Percentiles rank a stretch among this genome's conserved stretches.
phyloP scores from a whole-genome alignment of 306 rosid species.

The Rosa lucieae region DNA sequence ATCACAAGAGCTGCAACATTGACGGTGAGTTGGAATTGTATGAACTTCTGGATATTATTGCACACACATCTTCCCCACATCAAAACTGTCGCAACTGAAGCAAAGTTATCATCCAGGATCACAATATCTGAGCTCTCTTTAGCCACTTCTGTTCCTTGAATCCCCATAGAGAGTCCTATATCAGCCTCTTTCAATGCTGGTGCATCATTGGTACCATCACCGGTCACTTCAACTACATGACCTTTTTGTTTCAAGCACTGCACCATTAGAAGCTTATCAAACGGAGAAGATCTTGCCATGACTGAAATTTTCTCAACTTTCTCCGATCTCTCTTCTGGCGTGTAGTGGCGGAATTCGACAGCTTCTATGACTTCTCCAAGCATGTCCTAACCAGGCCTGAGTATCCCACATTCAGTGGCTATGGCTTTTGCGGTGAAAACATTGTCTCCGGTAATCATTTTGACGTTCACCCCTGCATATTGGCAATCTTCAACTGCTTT shows the following conservation, averaged over 20 bases:
- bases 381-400: slow-evolving; percentile 11
- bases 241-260: slow-evolving; percentile 38
- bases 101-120: slow-evolving; percentile 38
- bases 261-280: slow-evolving; percentile 33
- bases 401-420: slow-evolving; percentile 40
- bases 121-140: slow-evolving; percentile 30
- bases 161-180: slow-evolving; percentile 41
- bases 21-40: slow-evolving; percentile 48
- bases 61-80: slow-evolving; percentile 44
- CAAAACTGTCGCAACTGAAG: slow-evolving; percentile 28
- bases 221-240: slow-evolving; percentile 38
- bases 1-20: slow-evolving; percentile 32
- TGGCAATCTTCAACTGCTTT: slow-evolving; percentile 34
- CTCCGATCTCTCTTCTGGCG: slow-evolving; percentile 30
- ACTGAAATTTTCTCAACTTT: slow-evolving; percentile 34
- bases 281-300: slow-evolving; percentile 39
- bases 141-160: slow-evolving; percentile 31
- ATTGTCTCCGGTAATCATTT: slow-evolving; percentile 45
- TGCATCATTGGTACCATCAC: slow-evolving; percentile 36
- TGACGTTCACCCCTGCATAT: slow-evolving; percentile 30
- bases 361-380: slow-evolving; percentile 36
- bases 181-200: slow-evolving; percentile 36
- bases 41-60: slow-evolving; percentile 39
- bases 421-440: slow-evolving; percentile 38
- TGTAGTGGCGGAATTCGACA: slow-evolving; percentile 29